Evolutionary conservation across 257 asterid genomes (phyloP).

Genomic region (Nyctanthes arbortristis): DNA sequence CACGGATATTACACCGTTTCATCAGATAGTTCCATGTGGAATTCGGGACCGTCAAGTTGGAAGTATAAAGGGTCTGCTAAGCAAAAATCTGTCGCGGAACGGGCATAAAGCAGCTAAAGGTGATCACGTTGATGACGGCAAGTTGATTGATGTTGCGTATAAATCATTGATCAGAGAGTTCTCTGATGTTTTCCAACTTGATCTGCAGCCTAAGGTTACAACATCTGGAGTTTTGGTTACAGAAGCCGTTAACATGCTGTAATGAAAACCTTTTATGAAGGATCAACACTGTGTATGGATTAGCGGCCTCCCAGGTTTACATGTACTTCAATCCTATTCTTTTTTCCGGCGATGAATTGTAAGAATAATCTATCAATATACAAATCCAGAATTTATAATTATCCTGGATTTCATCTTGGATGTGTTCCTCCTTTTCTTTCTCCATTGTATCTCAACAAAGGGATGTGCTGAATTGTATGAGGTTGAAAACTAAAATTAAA

Average conservation of each 20-base stretch:
- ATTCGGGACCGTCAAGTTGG: slow-evolving; percentile 78
- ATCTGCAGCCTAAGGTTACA: slow-evolving; percentile 30
- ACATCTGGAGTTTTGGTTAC: neutral
- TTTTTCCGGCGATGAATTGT: neutral
- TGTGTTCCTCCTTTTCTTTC: too few relatives aligned
- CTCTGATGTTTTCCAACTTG: slow-evolving; percentile 68
- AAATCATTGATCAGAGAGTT: slow-evolving; percentile 56
- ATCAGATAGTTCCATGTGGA: slow-evolving; percentile 78
- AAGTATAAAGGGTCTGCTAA: slow-evolving; percentile 57
- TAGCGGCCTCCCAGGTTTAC: neutral
- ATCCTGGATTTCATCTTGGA: too few relatives aligned
- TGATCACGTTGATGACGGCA: slow-evolving; percentile 30
- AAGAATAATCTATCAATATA: neutral
- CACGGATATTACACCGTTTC: slow-evolving; percentile 61
- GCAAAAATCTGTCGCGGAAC: slow-evolving; percentile 20
- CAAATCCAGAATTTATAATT: too few relatives aligned
- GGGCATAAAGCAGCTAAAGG: slow-evolving; percentile 18
- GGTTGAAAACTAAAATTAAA: neutral
- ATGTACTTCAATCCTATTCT: neutral
- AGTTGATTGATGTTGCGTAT: slow-evolving; percentile 49
- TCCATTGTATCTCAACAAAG: too few relatives aligned
- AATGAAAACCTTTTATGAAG: neutral
- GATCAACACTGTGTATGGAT: neutral
- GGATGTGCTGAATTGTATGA: neutral
- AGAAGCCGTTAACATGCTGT: neutral